Conservation (phyloP, 805 yeast species). For the Peterozyma xylosa region DNA sequence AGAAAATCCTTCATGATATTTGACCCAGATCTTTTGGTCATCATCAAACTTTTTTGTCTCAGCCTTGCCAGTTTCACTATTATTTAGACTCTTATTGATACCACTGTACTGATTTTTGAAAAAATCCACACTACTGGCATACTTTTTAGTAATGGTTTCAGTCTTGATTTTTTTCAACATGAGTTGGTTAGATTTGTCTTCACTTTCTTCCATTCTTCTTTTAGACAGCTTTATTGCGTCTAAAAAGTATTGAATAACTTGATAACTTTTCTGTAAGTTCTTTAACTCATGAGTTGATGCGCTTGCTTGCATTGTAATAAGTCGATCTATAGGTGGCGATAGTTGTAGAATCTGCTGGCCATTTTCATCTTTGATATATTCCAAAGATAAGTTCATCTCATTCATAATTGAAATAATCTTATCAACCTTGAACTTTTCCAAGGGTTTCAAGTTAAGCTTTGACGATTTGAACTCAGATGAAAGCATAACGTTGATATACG, state of each 20-base stretch:
- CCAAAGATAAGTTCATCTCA: conserved; percentile 32
- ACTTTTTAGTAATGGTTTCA: conserved; percentile 7
- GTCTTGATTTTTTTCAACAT: neutral
- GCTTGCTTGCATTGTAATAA: conserved; percentile 10
- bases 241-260: neutral
- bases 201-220: conserved; percentile 6
- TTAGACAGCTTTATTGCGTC: conserved; percentile 7
- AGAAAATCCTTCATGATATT: conserved; percentile 85
- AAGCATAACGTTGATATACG: conserved; percentile 23
- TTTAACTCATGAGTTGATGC: conserved; percentile 3
- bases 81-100: conserved; percentile 7
- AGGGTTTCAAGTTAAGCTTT: conserved; percentile 18
- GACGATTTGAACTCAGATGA: conserved; percentile 18
- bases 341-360: neutral
- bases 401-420: conserved; percentile 29
- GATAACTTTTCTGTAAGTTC: neutral
- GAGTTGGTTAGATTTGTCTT: conserved; percentile 1
- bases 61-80: conserved; percentile 8
- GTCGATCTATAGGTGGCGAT: conserved; percentile 5
- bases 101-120: conserved; percentile 34
- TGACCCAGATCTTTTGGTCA: conserved; percentile 65
- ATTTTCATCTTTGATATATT: conserved; percentile 21
- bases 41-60: conserved; percentile 12
- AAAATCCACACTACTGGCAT: conserved; percentile 23
- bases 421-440: conserved; percentile 25